Evolutionary conservation across 2,329 filamentous ascomycete genomes (phyloP).

Genomic region (Fusarium vanettenii): DNA sequence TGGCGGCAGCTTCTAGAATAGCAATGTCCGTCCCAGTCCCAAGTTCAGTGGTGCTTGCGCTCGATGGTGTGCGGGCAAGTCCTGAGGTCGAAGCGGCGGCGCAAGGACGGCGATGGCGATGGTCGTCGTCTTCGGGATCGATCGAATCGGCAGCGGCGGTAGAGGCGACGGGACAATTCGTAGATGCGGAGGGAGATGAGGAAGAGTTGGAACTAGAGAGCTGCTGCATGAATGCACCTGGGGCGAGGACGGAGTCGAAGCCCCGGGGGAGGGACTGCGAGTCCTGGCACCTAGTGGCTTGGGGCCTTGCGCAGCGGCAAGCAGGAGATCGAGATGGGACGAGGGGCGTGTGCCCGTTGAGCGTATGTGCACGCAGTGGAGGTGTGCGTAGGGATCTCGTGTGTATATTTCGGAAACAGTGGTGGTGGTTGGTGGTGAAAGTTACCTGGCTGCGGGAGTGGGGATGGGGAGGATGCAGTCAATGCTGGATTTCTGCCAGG

Average conservation of each 20-base stretch:
- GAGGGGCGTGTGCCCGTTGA: slow-evolving; percentile 32
- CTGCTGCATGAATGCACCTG: slow-evolving; percentile 49
- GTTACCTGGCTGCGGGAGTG: slow-evolving; percentile 25
- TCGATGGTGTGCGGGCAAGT: slow-evolving; percentile 22
- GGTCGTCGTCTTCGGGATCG: slow-evolving; percentile 26
- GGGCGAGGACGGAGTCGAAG: slow-evolving; percentile 42
- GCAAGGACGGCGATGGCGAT: slow-evolving; percentile 12
- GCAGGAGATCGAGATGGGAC: slow-evolving; percentile 45
- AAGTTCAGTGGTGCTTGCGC: slow-evolving; percentile 9
- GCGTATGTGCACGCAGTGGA: slow-evolving; percentile 8
- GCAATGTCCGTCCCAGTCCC: slow-evolving; percentile 16
- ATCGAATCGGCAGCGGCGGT: slow-evolving; percentile 22
- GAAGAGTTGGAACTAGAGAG: slow-evolving; percentile 37
- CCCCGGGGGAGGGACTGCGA: slow-evolving; percentile 42
- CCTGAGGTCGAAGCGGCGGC: slow-evolving; percentile 15
- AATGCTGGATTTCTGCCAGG: slow-evolving; percentile 16
- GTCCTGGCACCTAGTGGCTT: slow-evolving; percentile 41
- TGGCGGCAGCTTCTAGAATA: slow-evolving; percentile 19
- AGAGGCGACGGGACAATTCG: slow-evolving; percentile 12
- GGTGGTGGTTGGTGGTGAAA: slow-evolving; percentile 31
- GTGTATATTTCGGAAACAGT: slow-evolving; percentile 20
- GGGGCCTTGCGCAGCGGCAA: slow-evolving; percentile 35
- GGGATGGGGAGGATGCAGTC: slow-evolving; percentile 7
- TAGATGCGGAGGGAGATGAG: slow-evolving; percentile 29
- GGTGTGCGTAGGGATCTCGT: slow-evolving; percentile 29